Conservation (phyloP, 768 basidiomycete species). For the Russula foetens region DNA sequence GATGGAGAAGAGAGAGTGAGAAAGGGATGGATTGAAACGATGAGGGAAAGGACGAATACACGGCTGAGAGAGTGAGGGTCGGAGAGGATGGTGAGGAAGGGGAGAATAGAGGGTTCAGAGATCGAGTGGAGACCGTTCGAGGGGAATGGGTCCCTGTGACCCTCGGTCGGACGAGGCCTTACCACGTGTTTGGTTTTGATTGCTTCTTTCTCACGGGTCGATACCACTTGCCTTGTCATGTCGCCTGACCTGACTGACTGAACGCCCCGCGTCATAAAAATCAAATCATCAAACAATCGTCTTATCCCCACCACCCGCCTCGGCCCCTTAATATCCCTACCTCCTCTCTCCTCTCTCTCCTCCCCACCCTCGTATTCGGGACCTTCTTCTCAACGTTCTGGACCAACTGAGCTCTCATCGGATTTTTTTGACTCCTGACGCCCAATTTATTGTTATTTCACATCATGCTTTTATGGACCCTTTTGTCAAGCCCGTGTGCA, state of each 20-base stretch:
- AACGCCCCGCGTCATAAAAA: constrained; percentile 2
- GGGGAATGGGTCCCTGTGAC: constrained; percentile 16
- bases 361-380: background rate
- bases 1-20: background rate
- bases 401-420: background rate
- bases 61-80: constrained; percentile 4
- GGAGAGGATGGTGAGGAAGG: constrained; percentile 6
- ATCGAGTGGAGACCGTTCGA: constrained; percentile 13
- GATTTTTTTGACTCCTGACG: too few species aligned
- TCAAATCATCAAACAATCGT: background rate
- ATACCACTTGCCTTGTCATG: background rate
- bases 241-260: constrained; percentile 11
- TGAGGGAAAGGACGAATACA: constrained; percentile 1
- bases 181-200: constrained; percentile 21
- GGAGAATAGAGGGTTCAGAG: constrained; percentile 9
- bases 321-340: constrained; percentile 11
- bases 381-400: background rate
- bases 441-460: background rate
- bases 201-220: constrained; percentile 17
- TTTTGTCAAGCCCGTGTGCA: too few species aligned
- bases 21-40: background rate
- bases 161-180: background rate
- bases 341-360: background rate
- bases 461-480: too few species aligned
- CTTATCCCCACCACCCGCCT: constrained; percentile 5